phyloP scores from a whole-genome alignment of 1,284 basidiomycete genomes.

The Abortiporus biennis region DNA sequence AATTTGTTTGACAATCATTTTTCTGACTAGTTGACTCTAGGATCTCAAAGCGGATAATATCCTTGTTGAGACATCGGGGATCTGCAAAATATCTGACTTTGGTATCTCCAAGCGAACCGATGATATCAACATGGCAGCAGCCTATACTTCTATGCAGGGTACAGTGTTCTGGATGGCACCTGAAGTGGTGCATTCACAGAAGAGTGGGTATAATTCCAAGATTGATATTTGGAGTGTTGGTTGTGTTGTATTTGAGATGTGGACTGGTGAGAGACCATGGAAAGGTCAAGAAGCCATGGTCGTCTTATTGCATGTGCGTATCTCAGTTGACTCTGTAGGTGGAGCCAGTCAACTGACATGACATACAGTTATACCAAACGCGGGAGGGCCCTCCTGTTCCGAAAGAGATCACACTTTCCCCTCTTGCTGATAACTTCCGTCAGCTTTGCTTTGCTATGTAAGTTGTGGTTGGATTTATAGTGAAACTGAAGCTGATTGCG shows the following conservation, averaged over 20 bases:
- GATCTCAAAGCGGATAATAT: conserved; percentile 99
- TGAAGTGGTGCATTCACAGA: conserved; percentile 84
- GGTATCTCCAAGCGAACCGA: conserved; percentile 90
- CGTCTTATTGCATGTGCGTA: conserved; percentile 86
- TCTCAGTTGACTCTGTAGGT: not conserved
- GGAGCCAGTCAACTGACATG: conserved; percentile 1
- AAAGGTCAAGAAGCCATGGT: conserved; percentile 83
- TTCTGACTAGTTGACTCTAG: conserved; percentile 29
- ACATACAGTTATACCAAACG: conserved; percentile 68
- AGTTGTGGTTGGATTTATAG: conserved; percentile 22
- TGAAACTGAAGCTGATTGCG: conserved; percentile 5
- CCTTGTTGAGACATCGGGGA: conserved; percentile 87
- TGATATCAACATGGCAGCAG: conserved; percentile 81
- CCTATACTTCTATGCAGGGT: conserved; percentile 88
- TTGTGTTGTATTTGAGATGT: conserved; percentile 98
- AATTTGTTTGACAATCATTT: conserved; percentile 4
- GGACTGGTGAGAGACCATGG: conserved; percentile 94
- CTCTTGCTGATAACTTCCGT: conserved; percentile 83
- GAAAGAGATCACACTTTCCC: conserved; percentile 68
- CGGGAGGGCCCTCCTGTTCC: conserved; percentile 88
- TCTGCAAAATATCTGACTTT: conserved; percentile 98
- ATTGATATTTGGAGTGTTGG: conserved; percentile 99
- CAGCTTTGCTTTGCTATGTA: conserved; percentile 87
- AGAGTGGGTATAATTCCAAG: conserved; percentile 90
- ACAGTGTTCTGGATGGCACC: conserved; percentile 99